Evolutionary conservation across 2,329 filamentous ascomycete genomes (phyloP).

Genomic region (Ascochyta pisi): DNA sequence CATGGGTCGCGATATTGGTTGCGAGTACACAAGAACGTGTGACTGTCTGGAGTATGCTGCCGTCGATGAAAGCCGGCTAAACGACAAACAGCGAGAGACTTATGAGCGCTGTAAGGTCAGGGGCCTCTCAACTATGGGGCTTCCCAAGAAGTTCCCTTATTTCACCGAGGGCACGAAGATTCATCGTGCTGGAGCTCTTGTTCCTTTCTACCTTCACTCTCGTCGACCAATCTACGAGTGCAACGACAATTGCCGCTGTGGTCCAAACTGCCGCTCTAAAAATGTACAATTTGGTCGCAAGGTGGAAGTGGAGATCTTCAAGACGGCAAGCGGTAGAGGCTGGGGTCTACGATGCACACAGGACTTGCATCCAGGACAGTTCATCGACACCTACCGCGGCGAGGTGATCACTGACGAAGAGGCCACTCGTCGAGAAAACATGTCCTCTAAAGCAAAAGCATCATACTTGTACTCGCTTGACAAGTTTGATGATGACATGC

Average conservation of each 20-base stretch:
- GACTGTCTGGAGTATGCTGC: conserved; percentile 71
- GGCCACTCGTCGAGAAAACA: conserved; percentile 68
- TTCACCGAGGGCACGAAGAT: conserved; percentile 44
- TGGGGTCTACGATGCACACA: conserved; percentile 76
- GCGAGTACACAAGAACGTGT: conserved; percentile 70
- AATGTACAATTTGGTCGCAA: conserved; percentile 77
- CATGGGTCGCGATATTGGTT: conserved; percentile 60
- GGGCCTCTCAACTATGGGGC: conserved; percentile 39
- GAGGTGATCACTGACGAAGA: conserved; percentile 61
- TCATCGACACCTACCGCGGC: conserved; percentile 80
- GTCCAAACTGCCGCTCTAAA: conserved; percentile 70
- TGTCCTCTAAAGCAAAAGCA: conserved; percentile 68
- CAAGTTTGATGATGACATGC: conserved; percentile 72
- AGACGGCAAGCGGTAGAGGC: conserved; percentile 70
- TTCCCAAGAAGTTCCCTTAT: conserved; percentile 69
- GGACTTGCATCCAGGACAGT: conserved; percentile 73
- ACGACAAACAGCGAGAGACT: conserved; percentile 29
- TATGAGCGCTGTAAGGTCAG: conserved; percentile 28
- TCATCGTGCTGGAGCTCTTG: conserved; percentile 39
- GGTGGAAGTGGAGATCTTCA: conserved; percentile 78
- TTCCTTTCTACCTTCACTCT: conserved; percentile 52
- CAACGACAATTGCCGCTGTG: conserved; percentile 73
- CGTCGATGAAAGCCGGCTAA: conserved; percentile 51
- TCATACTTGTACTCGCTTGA: conserved; percentile 83
- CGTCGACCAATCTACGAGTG: conserved; percentile 76